A percentile compares a stretch with the other conserved stretches of the same genome.
These are phyloP conservation scores for Mortierella claussenii DNA, from an alignment of 192 early-diverging fungal genomes.

Conservation along the genomic window DNA sequence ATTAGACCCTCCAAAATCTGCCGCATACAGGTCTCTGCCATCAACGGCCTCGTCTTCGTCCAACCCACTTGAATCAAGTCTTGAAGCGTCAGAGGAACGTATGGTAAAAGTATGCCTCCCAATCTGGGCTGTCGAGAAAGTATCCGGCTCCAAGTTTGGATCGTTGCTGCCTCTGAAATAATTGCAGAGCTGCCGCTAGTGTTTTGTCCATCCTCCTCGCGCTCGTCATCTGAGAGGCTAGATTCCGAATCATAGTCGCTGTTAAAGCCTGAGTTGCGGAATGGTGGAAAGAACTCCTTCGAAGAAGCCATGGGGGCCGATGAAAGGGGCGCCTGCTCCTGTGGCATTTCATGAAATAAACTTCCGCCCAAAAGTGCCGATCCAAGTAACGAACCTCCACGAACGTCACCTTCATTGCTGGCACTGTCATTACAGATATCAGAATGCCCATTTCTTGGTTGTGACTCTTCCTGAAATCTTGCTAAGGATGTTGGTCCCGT, in stretches of 20 bases:
- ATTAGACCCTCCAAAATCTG: conserved; percentile 33
- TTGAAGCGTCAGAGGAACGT: conserved; percentile 10
- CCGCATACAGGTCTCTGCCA: conserved; percentile 38
- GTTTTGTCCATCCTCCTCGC: neutral
- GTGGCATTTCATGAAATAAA: conserved; percentile 29
- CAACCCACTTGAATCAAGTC: conserved; percentile 38
- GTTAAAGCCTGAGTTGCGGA: conserved; percentile 17
- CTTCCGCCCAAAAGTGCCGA: conserved; percentile 8
- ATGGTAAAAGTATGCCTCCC: conserved; percentile 39
- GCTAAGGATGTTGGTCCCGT: no score
- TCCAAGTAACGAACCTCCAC: conserved; percentile 15
- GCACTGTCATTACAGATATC: neutral
- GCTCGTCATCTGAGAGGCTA: neutral
- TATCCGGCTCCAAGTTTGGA: conserved; percentile 11
- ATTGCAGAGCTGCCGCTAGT: neutral
- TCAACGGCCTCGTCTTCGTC: conserved; percentile 27
- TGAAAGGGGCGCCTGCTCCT: neutral
- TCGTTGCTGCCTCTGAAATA: neutral
- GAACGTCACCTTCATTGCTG: neutral
- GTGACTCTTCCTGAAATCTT: no score
- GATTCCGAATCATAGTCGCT: conserved; percentile 22
- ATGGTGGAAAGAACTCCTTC: neutral
- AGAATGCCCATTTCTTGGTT: no score
- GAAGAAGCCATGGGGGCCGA: neutral
- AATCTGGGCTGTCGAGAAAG: conserved; percentile 26